These are phyloP conservation scores for Moringa oleifera DNA, from an alignment of 345 rosid species.

Conservation along the genomic window DNA sequence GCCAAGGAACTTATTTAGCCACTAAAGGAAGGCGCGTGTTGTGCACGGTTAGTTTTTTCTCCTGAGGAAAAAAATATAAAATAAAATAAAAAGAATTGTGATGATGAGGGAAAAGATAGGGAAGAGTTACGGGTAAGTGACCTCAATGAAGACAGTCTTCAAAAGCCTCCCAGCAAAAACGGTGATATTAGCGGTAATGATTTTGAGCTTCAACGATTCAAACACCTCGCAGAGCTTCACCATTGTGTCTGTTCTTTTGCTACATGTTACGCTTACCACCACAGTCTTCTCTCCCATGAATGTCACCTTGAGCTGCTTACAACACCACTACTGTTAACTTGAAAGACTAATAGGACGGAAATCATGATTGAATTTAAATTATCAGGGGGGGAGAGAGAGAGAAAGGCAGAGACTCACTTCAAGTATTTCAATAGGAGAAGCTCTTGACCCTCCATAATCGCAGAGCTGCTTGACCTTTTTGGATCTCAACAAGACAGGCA, in stretches of 20 bases:
- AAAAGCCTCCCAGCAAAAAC: conserved; percentile 66
- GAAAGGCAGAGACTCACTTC: conserved; percentile 22
- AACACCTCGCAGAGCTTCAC: conserved; percentile 79
- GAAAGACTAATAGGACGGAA: no score
- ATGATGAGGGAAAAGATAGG: no score
- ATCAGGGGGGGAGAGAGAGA: background rate
- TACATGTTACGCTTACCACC: conserved; percentile 78
- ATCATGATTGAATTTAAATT: background rate
- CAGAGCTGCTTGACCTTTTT: conserved; percentile 61
- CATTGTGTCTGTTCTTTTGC: conserved; percentile 79
- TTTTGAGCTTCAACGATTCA: conserved; percentile 72
- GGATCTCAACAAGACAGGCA: conserved; percentile 50
- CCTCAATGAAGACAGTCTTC: conserved; percentile 85
- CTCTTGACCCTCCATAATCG: conserved; percentile 32
- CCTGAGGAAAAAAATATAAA: no score
- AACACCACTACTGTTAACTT: no score
- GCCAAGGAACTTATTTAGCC: no score
- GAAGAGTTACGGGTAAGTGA: conserved; percentile 17
- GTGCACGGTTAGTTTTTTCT: no score
- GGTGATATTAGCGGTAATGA: conserved; percentile 67
- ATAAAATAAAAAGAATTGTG: no score
- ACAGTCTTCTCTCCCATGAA: conserved; percentile 67
- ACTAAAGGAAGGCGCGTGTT: no score
- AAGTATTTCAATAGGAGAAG: conserved; percentile 61
- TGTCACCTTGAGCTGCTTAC: conserved; percentile 57